phyloP scores from a whole-genome alignment of 2,329 filamentous ascomycete genomes.

The Pseudohalonectria lignicola region DNA sequence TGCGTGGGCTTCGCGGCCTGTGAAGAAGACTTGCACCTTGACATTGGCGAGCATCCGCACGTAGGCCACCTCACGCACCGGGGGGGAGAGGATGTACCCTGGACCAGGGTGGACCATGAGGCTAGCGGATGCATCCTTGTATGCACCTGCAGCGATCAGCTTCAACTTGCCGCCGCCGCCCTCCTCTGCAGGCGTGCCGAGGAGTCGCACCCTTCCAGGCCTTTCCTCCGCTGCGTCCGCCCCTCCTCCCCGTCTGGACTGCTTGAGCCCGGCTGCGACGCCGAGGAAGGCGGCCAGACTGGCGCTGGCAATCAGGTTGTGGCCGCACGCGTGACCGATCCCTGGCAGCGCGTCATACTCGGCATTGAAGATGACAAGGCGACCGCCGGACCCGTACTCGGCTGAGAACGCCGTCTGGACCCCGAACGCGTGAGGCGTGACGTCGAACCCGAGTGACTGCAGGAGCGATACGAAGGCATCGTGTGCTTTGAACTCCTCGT shows the following conservation, averaged over 20 bases:
- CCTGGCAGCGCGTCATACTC: constrained; percentile 18
- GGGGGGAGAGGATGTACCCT: not conserved
- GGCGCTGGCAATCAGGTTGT: constrained; percentile 28
- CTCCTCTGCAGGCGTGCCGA: constrained; percentile 33
- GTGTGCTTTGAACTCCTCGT: constrained; percentile 37
- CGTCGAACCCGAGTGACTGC: constrained; percentile 27
- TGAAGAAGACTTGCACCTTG: constrained; percentile 22
- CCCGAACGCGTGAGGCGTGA: constrained; percentile 37
- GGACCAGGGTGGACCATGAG: constrained; percentile 27
- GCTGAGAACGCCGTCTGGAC: constrained; percentile 38
- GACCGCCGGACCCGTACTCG: constrained; percentile 8
- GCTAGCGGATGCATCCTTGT: constrained; percentile 20
- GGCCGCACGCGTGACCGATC: constrained; percentile 29
- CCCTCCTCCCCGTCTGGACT: constrained; percentile 6
- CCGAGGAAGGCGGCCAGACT: constrained; percentile 25
- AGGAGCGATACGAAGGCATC: constrained; percentile 33
- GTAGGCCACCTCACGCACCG: constrained; percentile 8
- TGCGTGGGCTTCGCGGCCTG: constrained; percentile 30
- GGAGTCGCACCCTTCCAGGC: constrained; percentile 15
- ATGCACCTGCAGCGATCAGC: constrained; percentile 29
- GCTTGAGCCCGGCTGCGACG: constrained; percentile 10
- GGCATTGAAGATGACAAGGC: constrained; percentile 11
- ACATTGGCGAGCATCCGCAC: constrained; percentile 10
- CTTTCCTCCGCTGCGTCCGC: too few species aligned
- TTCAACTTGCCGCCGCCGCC: constrained; percentile 30